Base-by-base conservation (phyloP, 129 eudicot species). In the Lonicera japonica region DNA sequence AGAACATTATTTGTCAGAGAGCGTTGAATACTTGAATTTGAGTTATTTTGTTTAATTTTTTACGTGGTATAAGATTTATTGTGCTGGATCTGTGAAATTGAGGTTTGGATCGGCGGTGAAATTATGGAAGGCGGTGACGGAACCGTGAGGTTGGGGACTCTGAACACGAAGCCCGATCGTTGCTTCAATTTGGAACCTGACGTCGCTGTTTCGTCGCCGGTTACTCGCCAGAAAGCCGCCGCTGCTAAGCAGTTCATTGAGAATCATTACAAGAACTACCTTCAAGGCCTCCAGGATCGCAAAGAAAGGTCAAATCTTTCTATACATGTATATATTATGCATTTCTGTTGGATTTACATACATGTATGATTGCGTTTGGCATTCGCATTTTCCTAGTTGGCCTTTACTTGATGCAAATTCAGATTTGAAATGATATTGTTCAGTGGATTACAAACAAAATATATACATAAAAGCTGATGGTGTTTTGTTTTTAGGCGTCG, bases 281-380 rank as follows among this genome's bases (percentile, higher is more conserved):
- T 85, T 11, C 94, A 89, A 68, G 95, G 96, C 15, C 73, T 89
- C 65, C 95, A 89, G 55, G 96, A 89, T 89, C 95, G 96, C 18
- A 79, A 70, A 60, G 96, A 89, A 48, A 80, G 96, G 96, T 89
- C 23, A 3, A 16, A 8, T 16, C 16, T 51, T 22, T 23, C 5
- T 36, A 0, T 45, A 21, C 16, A 39, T 54, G 15, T 77, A 25
- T 21, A 48, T 19, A 17, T n/a, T n/a, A 16, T 34, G n/a, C n/a
- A 15, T 21, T 4, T 17, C 22, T 54, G 55, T 39, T 21, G 58
- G 13, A 22, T 14, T 20, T 25, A 10, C n/a, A n/a, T n/a, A n/a
- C n/a, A n/a, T n/a, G n/a, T n/a, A n/a, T n/a, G n/a, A n/a, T n/a
- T n/a, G n/a, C n/a, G n/a, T n/a, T n/a, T n/a, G n/a, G n/a, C n/a